Percentiles rank a stretch among this genome's conserved stretches.
These are phyloP conservation scores for Blastomyces silverae DNA, from an alignment of 2,329 filamentous ascomycete genomes.

Conservation along the genomic window DNA sequence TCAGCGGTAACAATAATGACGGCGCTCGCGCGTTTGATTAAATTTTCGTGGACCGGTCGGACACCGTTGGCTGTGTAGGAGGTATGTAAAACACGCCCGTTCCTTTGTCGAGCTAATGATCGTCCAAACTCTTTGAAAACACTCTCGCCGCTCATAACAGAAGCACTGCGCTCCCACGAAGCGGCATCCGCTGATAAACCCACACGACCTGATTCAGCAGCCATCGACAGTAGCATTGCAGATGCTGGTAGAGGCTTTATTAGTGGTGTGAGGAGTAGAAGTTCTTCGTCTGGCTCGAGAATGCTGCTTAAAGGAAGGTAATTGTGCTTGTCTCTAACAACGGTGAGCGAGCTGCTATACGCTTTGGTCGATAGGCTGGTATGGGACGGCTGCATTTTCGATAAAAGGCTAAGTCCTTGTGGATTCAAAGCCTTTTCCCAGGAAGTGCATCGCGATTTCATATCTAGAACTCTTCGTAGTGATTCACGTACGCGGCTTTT, in stretches of 20 bases:
- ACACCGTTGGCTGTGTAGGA: constrained; percentile 94
- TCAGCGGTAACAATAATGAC: constrained; percentile 91
- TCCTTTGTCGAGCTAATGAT: constrained; percentile 76
- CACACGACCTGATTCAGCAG: constrained; percentile 42
- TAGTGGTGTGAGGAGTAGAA: constrained; percentile 80
- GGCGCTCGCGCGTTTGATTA: constrained; percentile 79
- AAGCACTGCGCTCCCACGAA: constrained; percentile 51
- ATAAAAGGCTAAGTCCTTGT: constrained; percentile 66
- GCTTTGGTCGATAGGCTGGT: constrained; percentile 72
- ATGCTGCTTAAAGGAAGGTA: constrained; percentile 75
- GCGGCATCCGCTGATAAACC: constrained; percentile 48
- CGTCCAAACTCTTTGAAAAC: constrained; percentile 87
- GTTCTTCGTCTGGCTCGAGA: constrained; percentile 75
- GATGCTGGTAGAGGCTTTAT: constrained; percentile 91
- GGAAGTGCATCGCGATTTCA: constrained; percentile 80
- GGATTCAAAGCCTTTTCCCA: constrained; percentile 92
- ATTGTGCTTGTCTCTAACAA: constrained; percentile 82
- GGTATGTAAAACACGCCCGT: constrained; percentile 81
- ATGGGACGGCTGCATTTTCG: constrained; percentile 75
- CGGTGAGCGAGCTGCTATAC: constrained; percentile 87
- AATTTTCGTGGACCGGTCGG: constrained; percentile 82
- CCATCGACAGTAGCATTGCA: constrained; percentile 62
- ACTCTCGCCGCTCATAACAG: constrained; percentile 82
- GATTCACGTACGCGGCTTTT: constrained; percentile 74
- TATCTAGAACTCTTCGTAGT: constrained; percentile 64